These are phyloP conservation scores for Drechslerella stenobrocha DNA, from an alignment of 2,329 filamentous ascomycete genomes.

Conservation along the genomic window DNA sequence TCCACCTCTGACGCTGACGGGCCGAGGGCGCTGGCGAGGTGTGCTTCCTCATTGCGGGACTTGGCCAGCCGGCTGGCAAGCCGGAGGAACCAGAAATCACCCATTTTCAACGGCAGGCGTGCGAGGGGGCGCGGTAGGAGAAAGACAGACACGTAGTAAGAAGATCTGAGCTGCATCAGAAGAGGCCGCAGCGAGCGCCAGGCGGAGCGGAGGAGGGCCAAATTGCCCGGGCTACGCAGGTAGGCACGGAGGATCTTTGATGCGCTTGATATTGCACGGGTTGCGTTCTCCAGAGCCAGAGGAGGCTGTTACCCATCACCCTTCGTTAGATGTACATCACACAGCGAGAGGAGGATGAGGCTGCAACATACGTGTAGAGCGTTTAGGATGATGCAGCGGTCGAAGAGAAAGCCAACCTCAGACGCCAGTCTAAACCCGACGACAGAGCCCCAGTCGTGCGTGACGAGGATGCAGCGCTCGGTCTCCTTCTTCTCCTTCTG, in stretches of 20 bases:
- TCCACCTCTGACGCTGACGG: conserved; percentile 26
- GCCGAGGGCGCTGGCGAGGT: conserved; percentile 27
- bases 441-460: conserved; percentile 44
- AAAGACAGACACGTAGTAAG: conserved; percentile 35
- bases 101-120: conserved; percentile 34
- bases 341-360: conserved; percentile 11
- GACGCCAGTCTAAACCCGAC: conserved; percentile 38
- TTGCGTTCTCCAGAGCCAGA: conserved; percentile 26
- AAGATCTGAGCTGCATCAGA: conserved; percentile 28
- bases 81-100: conserved; percentile 43
- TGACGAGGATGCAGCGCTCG: conserved; percentile 39
- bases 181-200: conserved; percentile 23
- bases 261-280: conserved; percentile 34
- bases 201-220: conserved; percentile 37
- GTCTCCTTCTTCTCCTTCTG: conserved; percentile 34
- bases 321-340: too few species aligned
- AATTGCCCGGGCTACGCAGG: conserved; percentile 32
- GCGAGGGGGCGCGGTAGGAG: conserved; percentile 30
- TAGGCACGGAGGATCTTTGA: conserved; percentile 31
- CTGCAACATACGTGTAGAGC: conserved; percentile 31
- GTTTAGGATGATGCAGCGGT: conserved; percentile 38
- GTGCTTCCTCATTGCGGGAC: conserved; percentile 25
- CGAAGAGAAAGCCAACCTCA: conserved; percentile 38
- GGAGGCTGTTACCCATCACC: conserved; percentile 25
- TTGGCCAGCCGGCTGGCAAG: conserved; percentile 18